Percentiles rank a stretch among this genome's conserved stretches.
Conservation (phyloP, 352 stramenopile species). For the Halophytophthora batemanensis region DNA sequence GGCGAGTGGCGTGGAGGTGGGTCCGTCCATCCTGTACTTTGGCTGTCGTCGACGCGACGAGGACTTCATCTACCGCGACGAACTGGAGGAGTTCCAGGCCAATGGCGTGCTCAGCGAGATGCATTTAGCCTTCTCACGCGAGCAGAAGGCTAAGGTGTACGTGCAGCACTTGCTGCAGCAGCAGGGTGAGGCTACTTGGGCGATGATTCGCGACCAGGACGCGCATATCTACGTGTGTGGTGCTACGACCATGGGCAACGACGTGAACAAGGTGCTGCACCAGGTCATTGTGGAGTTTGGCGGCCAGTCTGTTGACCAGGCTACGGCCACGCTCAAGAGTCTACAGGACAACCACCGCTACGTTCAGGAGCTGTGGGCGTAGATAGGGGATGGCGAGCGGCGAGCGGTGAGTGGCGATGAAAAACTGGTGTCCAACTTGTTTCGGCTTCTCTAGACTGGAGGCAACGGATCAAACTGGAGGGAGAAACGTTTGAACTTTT, state of each 20-base stretch:
- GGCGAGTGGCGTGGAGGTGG: conserved; percentile 51
- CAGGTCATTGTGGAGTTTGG: conserved; percentile 78
- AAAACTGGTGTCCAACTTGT: background rate
- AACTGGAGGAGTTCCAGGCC: conserved; percentile 85
- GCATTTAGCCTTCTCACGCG: conserved; percentile 94
- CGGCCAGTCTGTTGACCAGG: conserved; percentile 47
- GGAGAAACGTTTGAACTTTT: too few species aligned
- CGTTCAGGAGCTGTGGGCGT: conserved; percentile 96
- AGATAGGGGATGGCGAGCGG: conserved; percentile 6
- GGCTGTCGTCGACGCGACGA: conserved; percentile 81
- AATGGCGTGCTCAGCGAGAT: conserved; percentile 90
- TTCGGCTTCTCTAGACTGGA: too few species aligned
- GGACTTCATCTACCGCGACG: conserved; percentile 90
- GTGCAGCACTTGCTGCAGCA: conserved; percentile 95
- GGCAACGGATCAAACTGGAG: too few species aligned
- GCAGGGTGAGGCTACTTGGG: conserved; percentile 58
- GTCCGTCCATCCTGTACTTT: conserved; percentile 93
- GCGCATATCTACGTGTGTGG: conserved; percentile 98
- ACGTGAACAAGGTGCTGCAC: conserved; percentile 93
- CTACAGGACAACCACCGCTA: conserved; percentile 89
- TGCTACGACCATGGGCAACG: conserved; percentile 95
- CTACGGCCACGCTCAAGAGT: conserved; percentile 84
- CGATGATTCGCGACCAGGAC: conserved; percentile 54
- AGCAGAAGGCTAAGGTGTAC: conserved; percentile 95
- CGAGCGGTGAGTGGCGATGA: conserved; percentile 3